Evolutionary conservation across 1,284 basidiomycete species (phyloP).

Genomic region (Tilletia horrida): DNA sequence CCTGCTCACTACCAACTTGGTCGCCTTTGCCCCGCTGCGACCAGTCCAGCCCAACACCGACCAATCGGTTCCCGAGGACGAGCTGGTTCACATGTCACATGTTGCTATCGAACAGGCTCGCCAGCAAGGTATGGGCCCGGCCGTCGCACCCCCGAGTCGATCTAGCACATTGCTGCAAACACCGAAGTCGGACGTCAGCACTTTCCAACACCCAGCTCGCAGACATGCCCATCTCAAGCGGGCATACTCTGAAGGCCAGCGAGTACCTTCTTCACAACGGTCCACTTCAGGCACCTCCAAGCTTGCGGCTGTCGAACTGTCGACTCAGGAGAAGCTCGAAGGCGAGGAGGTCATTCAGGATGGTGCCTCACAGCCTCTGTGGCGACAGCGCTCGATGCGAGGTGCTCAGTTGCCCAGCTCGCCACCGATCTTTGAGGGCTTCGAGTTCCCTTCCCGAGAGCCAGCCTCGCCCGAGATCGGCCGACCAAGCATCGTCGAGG

Average conservation of each 20-base stretch:
- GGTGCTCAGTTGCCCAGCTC: not conserved
- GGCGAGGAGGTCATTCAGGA: no score
- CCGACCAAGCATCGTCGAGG: constrained; percentile 1
- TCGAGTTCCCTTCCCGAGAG: constrained; percentile 3
- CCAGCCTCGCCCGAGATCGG: not conserved
- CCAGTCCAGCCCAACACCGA: not conserved
- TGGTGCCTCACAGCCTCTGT: not conserved
- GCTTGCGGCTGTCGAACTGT: no score
- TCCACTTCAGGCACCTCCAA: not conserved
- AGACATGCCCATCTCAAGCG: constrained; percentile 15
- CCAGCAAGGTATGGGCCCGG: constrained; percentile 35
- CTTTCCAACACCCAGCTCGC: constrained; percentile 18
- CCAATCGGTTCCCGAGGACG: constrained; percentile 24
- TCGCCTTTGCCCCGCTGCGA: constrained; percentile 13
- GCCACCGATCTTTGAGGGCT: not conserved
- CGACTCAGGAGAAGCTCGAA: no score
- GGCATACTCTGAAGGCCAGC: constrained; percentile 27
- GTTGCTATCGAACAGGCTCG: constrained; percentile 40
- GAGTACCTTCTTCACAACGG: constrained; percentile 21
- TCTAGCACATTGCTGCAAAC: not conserved
- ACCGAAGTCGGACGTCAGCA: constrained; percentile 16
- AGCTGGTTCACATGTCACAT: constrained; percentile 28
- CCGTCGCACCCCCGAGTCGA: not conserved
- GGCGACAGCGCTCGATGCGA: not conserved
- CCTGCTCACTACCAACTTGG: not conserved